Base-by-base conservation (phyloP, 1,284 basidiomycete species). In the Apiotrichum laibachii region DNA sequence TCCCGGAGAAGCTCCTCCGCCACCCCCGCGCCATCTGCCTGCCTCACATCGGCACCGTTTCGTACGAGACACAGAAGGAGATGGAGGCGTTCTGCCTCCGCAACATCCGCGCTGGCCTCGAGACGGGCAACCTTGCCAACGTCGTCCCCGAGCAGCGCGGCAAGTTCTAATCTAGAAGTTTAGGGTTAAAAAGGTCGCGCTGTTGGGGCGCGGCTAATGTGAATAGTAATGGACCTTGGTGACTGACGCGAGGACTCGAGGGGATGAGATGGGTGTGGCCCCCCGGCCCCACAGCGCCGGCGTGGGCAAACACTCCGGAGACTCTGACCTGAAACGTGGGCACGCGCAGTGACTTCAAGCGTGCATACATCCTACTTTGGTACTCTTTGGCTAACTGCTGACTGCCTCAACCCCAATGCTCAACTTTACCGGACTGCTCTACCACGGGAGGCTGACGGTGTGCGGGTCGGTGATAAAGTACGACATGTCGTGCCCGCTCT, bases 31-130 rank as follows among this genome's bases (percentile, higher is more conserved):
- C 88, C 52, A 86, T 86, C 3, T 81, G 92, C 11, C 81, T 92
- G n/a, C 91, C 91, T 0, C 90, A 92, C 72, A 86, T 92, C 84
- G 90, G 90, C 16, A 90, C 89, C 0, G 86, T 89, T 70, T 91
- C 85, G 44, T 83, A 85, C 64, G 89, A 92, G 68, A 83, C 87
- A 4, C 88, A 89, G 72, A 83, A 83, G 62, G 83, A 83, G 72
- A 92, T 92, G 90, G 67, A 67, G 59, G 57, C 61, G 9, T 59
- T 63, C 47, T 66, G 55, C 31, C 46, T 68, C 35, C 43, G 61
- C n/a, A 68, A 68, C 44, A 46, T 68, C 37, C 45, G 48, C n/a
- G 50, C 62, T 10, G 67, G 65, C 5, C 43, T 68, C 19, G 22
- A 48, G 11, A 58, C 49, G 4, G 67, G 67, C n/a, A 61, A 62